A percentile compares a stretch with the other conserved stretches of the same genome.
phyloP scores from a whole-genome alignment of 1,284 basidiomycete species.

The Pseudomicrostroma phylloplanum region DNA sequence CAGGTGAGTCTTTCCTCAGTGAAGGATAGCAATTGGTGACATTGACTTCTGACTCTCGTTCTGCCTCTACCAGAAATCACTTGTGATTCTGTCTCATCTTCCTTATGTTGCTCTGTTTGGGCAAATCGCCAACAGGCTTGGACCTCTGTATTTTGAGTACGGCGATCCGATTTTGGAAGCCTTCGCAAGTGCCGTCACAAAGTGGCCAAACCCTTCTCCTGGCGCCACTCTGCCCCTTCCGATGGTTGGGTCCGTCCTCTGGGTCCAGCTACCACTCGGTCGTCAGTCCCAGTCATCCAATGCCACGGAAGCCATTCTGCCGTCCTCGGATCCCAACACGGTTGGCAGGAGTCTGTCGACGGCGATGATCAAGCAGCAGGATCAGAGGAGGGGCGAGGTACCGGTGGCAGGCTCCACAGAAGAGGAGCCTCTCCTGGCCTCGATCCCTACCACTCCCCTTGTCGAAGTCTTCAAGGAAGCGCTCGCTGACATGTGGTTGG shows the following conservation, averaged over 20 bases:
- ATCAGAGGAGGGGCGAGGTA: not conserved
- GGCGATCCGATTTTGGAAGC: slow-evolving; percentile 44
- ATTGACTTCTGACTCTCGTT: no score
- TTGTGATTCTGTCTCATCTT: slow-evolving; percentile 76
- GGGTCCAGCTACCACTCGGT: slow-evolving; percentile 36
- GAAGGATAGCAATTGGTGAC: not conserved
- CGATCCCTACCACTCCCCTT: slow-evolving; percentile 60
- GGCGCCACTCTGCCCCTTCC: slow-evolving; percentile 38
- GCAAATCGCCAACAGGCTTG: slow-evolving; percentile 64
- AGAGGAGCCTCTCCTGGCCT: slow-evolving; percentile 65
- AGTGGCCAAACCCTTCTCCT: slow-evolving; percentile 37
- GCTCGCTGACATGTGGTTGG: slow-evolving; percentile 66
- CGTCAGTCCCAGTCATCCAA: slow-evolving; percentile 32
- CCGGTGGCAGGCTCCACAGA: not conserved
- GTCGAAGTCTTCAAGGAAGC: slow-evolving; percentile 46
- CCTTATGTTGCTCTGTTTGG: slow-evolving; percentile 78
- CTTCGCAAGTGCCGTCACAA: slow-evolving; percentile 32
- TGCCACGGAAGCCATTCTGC: slow-evolving; percentile 12
- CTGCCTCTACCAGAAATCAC: slow-evolving; percentile 58
- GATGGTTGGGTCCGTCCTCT: slow-evolving; percentile 30
- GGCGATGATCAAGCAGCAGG: slow-evolving; percentile 1
- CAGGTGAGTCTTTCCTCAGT: slow-evolving; percentile 11
- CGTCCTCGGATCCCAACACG: slow-evolving; percentile 8
- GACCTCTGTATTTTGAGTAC: slow-evolving; percentile 51
- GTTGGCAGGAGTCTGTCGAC: not conserved